phyloP scores from a whole-genome alignment of 441 rosid species.

The Jatropha podagrica region DNA sequence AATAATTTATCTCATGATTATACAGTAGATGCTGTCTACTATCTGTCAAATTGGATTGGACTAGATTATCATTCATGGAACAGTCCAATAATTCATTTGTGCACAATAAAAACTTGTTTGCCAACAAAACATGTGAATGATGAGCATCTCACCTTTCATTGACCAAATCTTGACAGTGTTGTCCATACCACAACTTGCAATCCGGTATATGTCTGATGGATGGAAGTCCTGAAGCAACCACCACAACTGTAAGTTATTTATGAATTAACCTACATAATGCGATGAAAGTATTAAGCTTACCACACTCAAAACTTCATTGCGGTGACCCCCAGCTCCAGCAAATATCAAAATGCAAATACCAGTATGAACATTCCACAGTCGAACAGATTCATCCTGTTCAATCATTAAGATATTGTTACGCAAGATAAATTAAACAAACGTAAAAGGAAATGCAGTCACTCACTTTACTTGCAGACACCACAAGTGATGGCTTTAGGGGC shows the following conservation, averaged over 20 bases:
- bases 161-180: slow-evolving; percentile 96
- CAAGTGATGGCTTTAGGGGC: slow-evolving; percentile 82
- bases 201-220: slow-evolving; percentile 75
- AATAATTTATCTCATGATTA: neutral
- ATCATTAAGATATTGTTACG: slow-evolving; percentile 20
- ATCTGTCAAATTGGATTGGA: neutral
- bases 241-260: neutral
- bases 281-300: slow-evolving; percentile 35
- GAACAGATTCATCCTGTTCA: slow-evolving; percentile 89
- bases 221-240: slow-evolving; percentile 77
- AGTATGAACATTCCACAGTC: slow-evolving; percentile 93
- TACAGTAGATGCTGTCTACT: neutral
- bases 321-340: slow-evolving; percentile 98
- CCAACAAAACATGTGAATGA: neutral
- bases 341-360: slow-evolving; percentile 95
- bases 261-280: slow-evolving; percentile 3
- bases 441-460: slow-evolving; percentile 14
- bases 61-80: neutral
- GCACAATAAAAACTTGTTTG: neutral
- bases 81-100: neutral
- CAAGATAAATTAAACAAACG: slow-evolving; percentile 13
- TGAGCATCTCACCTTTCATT: slow-evolving; percentile 70
- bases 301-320: slow-evolving; percentile 96
- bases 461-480: slow-evolving; percentile 95
- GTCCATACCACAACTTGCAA: slow-evolving; percentile 98